phyloP scores from a whole-genome alignment of 768 basidiomycete genomes.

The Trametes gibbosa region DNA sequence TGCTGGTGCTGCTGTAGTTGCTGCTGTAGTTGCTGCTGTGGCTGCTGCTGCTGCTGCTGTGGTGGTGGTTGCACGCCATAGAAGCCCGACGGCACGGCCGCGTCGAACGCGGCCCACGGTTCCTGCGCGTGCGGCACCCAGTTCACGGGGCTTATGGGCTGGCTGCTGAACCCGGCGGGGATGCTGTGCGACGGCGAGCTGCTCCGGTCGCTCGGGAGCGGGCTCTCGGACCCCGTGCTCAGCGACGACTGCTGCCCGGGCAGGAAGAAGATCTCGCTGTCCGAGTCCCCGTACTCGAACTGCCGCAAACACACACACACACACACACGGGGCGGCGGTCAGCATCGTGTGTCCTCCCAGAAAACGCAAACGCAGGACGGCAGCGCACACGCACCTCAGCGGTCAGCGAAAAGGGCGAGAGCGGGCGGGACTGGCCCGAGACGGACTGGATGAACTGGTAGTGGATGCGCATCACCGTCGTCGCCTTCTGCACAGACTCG shows the following conservation, averaged over 20 bases:
- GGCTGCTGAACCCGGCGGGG: constrained; percentile 11
- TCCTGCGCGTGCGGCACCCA: constrained; percentile 1
- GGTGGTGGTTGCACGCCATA: neutral
- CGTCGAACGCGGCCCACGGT: neutral
- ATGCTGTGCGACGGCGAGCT: constrained; percentile 18
- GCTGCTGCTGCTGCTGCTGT: no score
- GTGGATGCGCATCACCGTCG: constrained; percentile 2
- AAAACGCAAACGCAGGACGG: neutral
- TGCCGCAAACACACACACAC: neutral
- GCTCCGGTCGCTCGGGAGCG: constrained; percentile 16
- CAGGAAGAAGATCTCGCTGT: constrained; percentile 8
- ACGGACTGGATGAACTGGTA: constrained; percentile 12
- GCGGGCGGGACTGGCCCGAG: constrained; percentile 4
- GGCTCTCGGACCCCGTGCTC: constrained; percentile 14
- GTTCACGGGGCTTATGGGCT: constrained; percentile 13
- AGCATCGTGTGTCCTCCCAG: neutral
- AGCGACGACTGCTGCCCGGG: neutral
- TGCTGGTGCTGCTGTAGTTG: neutral
- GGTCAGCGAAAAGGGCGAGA: constrained; percentile 13
- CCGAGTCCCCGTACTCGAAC: constrained; percentile 13
- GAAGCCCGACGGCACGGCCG: neutral
- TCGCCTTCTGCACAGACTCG: constrained; percentile 1
- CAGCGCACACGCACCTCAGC: constrained; percentile 6
- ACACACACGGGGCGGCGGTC: no score
- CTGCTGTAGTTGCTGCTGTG: no score